Percentiles rank a stretch among this genome's conserved stretches.
Evolutionary conservation across 805 yeast species (phyloP).

Genomic region (Priceomyces medius): DNA sequence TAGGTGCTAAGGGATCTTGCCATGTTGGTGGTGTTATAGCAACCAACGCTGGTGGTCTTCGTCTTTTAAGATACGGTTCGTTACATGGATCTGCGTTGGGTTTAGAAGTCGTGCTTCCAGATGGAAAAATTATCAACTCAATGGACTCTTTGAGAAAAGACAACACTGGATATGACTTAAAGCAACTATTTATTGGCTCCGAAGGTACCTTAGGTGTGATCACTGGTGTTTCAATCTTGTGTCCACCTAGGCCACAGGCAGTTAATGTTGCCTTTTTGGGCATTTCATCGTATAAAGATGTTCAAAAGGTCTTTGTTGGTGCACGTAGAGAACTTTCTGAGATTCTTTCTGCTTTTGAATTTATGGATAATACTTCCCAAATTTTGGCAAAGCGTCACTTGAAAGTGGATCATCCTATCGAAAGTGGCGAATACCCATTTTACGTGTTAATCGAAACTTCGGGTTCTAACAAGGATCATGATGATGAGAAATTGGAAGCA

Average conservation of each 20-base stretch:
- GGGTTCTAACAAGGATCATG: conserved; percentile 94
- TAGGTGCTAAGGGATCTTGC: conserved; percentile 97
- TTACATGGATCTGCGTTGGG: conserved; percentile 91
- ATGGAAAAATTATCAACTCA: conserved; percentile 78
- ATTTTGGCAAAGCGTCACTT: conserved; percentile 60
- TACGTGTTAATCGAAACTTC: conserved; percentile 91
- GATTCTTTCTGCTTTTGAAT: conserved; percentile 88
- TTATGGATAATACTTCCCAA: conserved; percentile 80
- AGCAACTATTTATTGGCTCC: conserved; percentile 89
- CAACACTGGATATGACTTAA: conserved; percentile 91
- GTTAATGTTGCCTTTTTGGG: conserved; percentile 89
- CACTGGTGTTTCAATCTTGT: conserved; percentile 84
- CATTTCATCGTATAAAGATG: conserved; percentile 76
- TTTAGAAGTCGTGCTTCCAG: conserved; percentile 87
- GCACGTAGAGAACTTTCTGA: conserved; percentile 81
- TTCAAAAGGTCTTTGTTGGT: conserved; percentile 72
- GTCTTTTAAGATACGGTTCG: conserved; percentile 85
- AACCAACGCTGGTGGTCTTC: conserved; percentile 93
- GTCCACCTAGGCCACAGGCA: conserved; percentile 86
- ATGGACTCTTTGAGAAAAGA: conserved; percentile 88
- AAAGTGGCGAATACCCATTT: conserved; percentile 74
- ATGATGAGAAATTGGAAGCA: conserved; percentile 80
- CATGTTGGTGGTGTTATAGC: conserved; percentile 95
- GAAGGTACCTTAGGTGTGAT: conserved; percentile 92
- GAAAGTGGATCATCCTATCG: conserved; percentile 71